A percentile compares a stretch with the other conserved stretches of the same genome.
These are phyloP conservation scores for Wickerhamiella cacticola DNA, from an alignment of 805 yeast genomes.

Conservation along the genomic window DNA sequence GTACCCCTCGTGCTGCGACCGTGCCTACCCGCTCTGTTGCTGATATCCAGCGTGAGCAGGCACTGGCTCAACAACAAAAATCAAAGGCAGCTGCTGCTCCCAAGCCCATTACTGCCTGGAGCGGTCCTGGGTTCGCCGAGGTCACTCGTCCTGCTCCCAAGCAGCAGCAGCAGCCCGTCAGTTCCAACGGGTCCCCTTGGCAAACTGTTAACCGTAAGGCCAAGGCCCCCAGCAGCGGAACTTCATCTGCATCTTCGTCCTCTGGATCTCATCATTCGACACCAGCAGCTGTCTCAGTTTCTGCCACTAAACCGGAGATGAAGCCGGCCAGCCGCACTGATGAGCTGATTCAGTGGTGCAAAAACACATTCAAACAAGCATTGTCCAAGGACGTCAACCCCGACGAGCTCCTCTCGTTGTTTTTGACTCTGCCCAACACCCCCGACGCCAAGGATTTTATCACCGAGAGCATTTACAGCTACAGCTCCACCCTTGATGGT, in stretches of 20 bases:
- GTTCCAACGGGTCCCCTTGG: slow-evolving; percentile 7
- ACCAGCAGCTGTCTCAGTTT: slow-evolving; percentile 11
- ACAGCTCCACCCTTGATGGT: slow-evolving; percentile 72
- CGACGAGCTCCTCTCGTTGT: slow-evolving; percentile 67
- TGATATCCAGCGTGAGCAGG: slow-evolving; percentile 31
- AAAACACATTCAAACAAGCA: slow-evolving; percentile 30
- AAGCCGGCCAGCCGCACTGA: slow-evolving; percentile 25
- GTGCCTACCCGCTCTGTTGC: slow-evolving; percentile 26
- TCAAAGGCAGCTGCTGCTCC: slow-evolving; percentile 8
- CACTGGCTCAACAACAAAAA: slow-evolving; percentile 18
- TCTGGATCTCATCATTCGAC: slow-evolving; percentile 2
- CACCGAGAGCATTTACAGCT: slow-evolving; percentile 79
- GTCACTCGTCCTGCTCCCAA: slow-evolving; percentile 2
- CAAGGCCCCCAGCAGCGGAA: slow-evolving; percentile 13
- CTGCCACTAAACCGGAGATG: not conserved
- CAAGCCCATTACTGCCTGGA: slow-evolving; percentile 12
- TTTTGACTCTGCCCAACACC: slow-evolving; percentile 67
- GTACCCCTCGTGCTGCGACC: slow-evolving; percentile 16
- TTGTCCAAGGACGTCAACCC: slow-evolving; percentile 64
- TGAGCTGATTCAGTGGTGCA: slow-evolving; percentile 34
- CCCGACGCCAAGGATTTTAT: slow-evolving; percentile 71
- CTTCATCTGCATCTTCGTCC: slow-evolving; percentile 2
- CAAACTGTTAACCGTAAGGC: slow-evolving; percentile 14
- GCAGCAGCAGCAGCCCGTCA: not conserved
- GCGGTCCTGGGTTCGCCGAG: slow-evolving; percentile 8